Conservation (phyloP, 1,284 basidiomycete genomes). For the Rhodotorula sp. region DNA sequence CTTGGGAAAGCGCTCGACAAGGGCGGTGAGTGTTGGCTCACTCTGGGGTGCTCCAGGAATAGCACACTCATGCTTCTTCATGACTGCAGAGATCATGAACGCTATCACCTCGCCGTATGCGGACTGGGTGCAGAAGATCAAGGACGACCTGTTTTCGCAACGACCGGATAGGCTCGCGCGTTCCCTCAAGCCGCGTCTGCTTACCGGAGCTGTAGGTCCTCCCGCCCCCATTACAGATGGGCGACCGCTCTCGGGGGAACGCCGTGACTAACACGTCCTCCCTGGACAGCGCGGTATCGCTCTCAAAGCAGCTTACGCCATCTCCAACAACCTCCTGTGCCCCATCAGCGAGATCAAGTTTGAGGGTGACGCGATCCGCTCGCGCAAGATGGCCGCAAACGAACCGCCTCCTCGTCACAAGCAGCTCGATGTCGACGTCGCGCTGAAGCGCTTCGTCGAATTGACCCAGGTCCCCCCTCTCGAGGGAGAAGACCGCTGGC, state of each 20-base stretch:
- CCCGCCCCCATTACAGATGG: background rate
- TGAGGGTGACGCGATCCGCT: background rate
- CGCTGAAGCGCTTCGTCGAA: constrained; percentile 1
- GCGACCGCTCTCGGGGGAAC: no score
- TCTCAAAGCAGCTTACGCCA: background rate
- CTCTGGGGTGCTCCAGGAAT: no score
- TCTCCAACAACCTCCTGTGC: constrained; percentile 4
- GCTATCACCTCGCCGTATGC: constrained; percentile 1
- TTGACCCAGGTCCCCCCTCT: constrained; percentile 3
- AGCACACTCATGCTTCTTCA: background rate
- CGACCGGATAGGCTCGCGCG: no score
- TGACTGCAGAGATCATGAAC: background rate
- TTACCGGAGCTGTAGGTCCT: background rate
- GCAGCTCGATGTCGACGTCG: background rate
- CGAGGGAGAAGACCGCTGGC: constrained; percentile 12
- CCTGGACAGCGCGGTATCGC: background rate
- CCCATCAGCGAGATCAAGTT: background rate
- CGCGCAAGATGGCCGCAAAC: background rate
- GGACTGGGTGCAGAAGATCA: background rate
- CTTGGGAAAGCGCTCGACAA: constrained; percentile 10
- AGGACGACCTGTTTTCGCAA: background rate
- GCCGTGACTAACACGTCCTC: no score
- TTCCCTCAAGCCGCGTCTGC: background rate
- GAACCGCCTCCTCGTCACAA: background rate
- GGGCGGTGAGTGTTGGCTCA: background rate